Evolutionary conservation across 371 early-diverging fungal species (phyloP).

Genomic region (Mucor sp.): DNA sequence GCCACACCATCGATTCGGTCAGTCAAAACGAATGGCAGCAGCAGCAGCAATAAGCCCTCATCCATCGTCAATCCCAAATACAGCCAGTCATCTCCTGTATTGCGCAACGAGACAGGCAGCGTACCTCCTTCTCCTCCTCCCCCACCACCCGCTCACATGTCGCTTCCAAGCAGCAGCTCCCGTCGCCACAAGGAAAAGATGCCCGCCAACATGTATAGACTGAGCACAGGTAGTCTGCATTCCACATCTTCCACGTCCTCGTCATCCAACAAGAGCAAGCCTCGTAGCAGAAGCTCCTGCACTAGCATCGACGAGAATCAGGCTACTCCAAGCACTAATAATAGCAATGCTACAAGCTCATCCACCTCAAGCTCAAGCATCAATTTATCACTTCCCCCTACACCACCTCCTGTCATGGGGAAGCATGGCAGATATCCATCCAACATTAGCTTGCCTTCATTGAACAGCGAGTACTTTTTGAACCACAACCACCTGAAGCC

Average conservation of each 20-base stretch:
- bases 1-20: conserved; percentile 9
- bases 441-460: conserved; percentile 17
- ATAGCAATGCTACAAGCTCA: neutral
- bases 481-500: conserved; percentile 68
- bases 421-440: conserved; percentile 9
- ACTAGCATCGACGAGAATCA: conserved; percentile 1
- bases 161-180: neutral
- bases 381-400: neutral
- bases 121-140: neutral
- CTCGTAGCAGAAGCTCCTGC: neutral
- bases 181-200: neutral
- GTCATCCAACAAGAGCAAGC: neutral
- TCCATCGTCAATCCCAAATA: neutral
- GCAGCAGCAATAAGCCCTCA: neutral
- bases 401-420: neutral
- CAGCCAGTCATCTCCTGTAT: neutral
- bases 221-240: neutral
- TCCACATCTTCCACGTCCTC: neutral
- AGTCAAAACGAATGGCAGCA: neutral
- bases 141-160: neutral
- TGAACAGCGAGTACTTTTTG: conserved; percentile 42
- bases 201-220: neutral
- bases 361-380: conserved; percentile 10
- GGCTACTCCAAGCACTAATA: neutral
- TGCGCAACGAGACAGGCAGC: neutral